Percentiles rank a stretch among this genome's conserved stretches.
These are phyloP conservation scores for Ascochyta rabiei DNA, from an alignment of 2,329 filamentous ascomycete genomes.

Conservation along the genomic window DNA sequence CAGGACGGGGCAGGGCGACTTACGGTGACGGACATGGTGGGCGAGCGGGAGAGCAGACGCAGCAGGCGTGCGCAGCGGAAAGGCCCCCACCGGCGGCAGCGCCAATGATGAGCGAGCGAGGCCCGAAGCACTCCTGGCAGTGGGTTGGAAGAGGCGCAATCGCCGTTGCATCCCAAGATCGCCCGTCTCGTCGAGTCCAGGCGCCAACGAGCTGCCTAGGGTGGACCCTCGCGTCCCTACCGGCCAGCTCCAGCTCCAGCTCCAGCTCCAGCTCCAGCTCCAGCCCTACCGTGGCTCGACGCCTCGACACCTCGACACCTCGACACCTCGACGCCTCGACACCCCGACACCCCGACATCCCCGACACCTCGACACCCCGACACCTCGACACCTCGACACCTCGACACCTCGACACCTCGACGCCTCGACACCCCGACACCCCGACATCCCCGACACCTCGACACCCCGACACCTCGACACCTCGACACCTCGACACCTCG, in stretches of 20 bases:
- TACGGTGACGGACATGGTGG: slow-evolving; percentile 57
- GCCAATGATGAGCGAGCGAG: neutral
- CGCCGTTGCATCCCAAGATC: too few relatives aligned
- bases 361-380: too few relatives aligned
- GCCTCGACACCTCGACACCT: neutral
- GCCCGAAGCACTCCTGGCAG: too few relatives aligned
- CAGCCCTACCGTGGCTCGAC: neutral
- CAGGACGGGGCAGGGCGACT: slow-evolving; percentile 7
- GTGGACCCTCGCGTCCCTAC: neutral
- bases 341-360: neutral
- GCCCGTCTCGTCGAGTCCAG: neutral
- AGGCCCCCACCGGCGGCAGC: slow-evolving; percentile 5
- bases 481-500: too few relatives aligned
- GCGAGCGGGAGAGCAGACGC: slow-evolving; percentile 3
- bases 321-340: too few relatives aligned
- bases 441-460: too few relatives aligned
- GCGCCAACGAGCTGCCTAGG: neutral
- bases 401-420: too few relatives aligned
- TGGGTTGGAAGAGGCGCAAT: too few relatives aligned
- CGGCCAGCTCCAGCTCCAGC: too few relatives aligned
- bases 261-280: too few relatives aligned
- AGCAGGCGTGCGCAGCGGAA: slow-evolving; percentile 13
- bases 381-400: neutral
- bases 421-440: too few relatives aligned
- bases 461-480: neutral